phyloP scores from a whole-genome alignment of 2,329 filamentous ascomycete species.

The Monosporascus sp. region DNA sequence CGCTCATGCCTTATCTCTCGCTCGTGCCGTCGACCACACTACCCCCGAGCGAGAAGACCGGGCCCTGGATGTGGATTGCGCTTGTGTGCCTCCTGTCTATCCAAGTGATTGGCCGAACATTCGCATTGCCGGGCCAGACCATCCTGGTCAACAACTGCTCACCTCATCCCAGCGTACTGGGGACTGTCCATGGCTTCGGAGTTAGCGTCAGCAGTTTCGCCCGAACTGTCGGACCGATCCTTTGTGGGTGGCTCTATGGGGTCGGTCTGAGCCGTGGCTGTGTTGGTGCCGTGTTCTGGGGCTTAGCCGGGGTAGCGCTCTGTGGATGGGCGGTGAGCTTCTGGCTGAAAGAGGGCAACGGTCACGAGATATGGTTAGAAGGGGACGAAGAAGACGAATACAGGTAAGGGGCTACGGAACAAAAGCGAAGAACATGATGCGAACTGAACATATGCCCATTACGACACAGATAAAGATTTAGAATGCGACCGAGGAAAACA shows the following conservation, averaged over 20 bases:
- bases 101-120: conserved; percentile 63
- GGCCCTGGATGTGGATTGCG: conserved; percentile 56
- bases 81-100: conserved; percentile 57
- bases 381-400: conserved; percentile 47
- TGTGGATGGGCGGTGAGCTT: conserved; percentile 45
- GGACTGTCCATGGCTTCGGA: conserved; percentile 44
- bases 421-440: no score
- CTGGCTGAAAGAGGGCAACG: conserved; percentile 55
- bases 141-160: conserved; percentile 44
- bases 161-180: conserved; percentile 41
- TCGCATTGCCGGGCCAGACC: conserved; percentile 43
- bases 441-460: background rate
- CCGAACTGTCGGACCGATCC: conserved; percentile 53
- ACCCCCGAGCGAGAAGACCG: conserved; percentile 46
- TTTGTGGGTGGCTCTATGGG: conserved; percentile 58
- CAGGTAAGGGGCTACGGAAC: background rate
- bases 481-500: background rate
- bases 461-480: background rate
- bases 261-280: conserved; percentile 50
- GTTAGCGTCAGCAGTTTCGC: conserved; percentile 55
- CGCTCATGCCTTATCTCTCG: conserved; percentile 64
- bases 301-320: conserved; percentile 42
- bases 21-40: conserved; percentile 50
- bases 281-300: conserved; percentile 56
- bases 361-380: conserved; percentile 60